These are phyloP conservation scores for Rasamsonia emersonii DNA, from an alignment of 2,329 filamentous ascomycete genomes.

Conservation along the genomic window DNA sequence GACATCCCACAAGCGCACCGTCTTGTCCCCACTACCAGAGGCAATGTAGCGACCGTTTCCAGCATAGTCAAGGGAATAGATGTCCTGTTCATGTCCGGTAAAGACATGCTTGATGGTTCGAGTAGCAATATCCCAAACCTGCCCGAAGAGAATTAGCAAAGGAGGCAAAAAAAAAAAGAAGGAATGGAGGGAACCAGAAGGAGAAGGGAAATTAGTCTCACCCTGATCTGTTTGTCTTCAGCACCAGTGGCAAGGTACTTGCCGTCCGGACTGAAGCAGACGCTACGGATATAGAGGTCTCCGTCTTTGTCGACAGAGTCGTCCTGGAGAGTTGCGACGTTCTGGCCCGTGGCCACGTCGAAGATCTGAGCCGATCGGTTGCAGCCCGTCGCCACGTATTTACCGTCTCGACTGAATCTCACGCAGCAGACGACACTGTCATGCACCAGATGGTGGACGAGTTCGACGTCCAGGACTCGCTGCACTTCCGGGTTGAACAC, in stretches of 20 bases:
- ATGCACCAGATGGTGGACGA: slow-evolving; percentile 86
- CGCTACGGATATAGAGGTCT: slow-evolving; percentile 92
- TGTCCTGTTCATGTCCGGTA: slow-evolving; percentile 95
- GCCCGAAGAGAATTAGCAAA: slow-evolving; percentile 3
- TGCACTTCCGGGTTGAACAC: slow-evolving; percentile 92
- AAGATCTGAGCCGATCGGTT: slow-evolving; percentile 99
- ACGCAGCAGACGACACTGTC: slow-evolving; percentile 98
- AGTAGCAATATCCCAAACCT: slow-evolving; percentile 82
- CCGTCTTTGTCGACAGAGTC: slow-evolving; percentile 77
- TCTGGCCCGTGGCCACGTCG: slow-evolving; percentile 78
- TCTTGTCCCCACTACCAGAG: slow-evolving; percentile 88
- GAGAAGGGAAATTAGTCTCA: no score
- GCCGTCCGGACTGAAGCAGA: slow-evolving; percentile 97
- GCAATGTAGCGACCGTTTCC: slow-evolving; percentile 90
- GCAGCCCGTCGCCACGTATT: slow-evolving; percentile 92
- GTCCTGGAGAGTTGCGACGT: slow-evolving; percentile 84
- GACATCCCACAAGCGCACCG: slow-evolving; percentile 93
- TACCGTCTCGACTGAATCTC: slow-evolving; percentile 89
- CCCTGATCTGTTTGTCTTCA: slow-evolving; percentile 93
- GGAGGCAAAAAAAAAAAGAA: no score
- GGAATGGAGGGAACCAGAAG: no score
- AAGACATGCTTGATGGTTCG: slow-evolving; percentile 87
- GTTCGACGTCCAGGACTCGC: slow-evolving; percentile 82
- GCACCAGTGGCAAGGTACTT: slow-evolving; percentile 90
- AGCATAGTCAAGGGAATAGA: slow-evolving; percentile 93